Evolutionary conservation across 805 yeast genomes (phyloP), one percentile per base, ranked within the genome.

Genomic region (Debaryomyces castellii): DNA sequence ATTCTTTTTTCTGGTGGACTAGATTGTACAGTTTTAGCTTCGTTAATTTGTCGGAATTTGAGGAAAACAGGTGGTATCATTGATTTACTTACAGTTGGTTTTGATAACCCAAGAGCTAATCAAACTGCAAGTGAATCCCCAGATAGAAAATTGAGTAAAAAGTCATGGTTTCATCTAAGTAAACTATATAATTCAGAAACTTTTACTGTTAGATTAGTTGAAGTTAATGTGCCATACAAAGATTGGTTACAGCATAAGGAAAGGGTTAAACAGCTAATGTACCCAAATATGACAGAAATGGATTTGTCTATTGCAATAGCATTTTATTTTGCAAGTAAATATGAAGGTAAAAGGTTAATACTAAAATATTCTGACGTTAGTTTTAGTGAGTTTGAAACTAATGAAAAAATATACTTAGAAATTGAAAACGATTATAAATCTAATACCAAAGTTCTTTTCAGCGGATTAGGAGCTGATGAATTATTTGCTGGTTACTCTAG

Each of bases 401-500:
- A 57, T 25, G 55, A 49, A 14, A 11, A 36, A 0, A 22, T 25
- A 11, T 49, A 49, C 38, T 20, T 41, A 9, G 24, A 17, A 1
- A 20, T 20, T 5, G 43, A 58, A 38, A 43, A 27, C 2, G 45
- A 51, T 6, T 85, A 83, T 54, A 51, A 58, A 2, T 78, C 90
- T 16, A 60, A 65, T 7, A 78, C 89, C 7, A 78, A 81, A 52
- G 96, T 94, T 0, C 63, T 94, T 7, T 70, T 94, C 28, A 88
- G 96, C 44, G 99, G 99, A 0, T 72, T 94, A 10, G 99, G 99
- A 1, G 99, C 99, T 0, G 99, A 94, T 67, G 99, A 94, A 64
- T 67, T 94, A 16, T 91, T 87, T 71, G 99, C 96, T 0, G 99
- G 99, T 0, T 94, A 94, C 62, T 87, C 96, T 18, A 76, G 97